Base-by-base conservation (phyloP, 2,329 filamentous ascomycete genomes). In the Lithohypha guttulata region DNA sequence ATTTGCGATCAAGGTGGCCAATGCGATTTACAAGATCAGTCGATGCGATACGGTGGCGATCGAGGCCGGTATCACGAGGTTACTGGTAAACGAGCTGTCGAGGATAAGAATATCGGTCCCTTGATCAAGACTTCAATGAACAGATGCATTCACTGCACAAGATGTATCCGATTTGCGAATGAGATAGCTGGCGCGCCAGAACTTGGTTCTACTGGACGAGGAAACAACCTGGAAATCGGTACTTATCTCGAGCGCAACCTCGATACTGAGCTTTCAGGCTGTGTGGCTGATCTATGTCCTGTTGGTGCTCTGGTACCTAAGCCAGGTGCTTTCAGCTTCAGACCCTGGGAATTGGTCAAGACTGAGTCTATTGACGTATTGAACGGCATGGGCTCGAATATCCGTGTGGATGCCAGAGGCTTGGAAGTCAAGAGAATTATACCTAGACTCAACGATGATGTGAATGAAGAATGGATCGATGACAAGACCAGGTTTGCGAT, bases 91-190 rank as follows among this genome's bases (percentile, higher is more conserved):
- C 84, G 91, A 70, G 91, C 86, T 18, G 87, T 95, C 26, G 91
- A 98, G 69, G 91, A 98, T 66, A 98, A 98, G 75, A 96, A 98
- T 64, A 95, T 98, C 56, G 91, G 91, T 23, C 91, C 91, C 39
- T 65, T 98, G 52, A 84, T 98, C 68, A 98, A 98, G 77, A 98
- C 91, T 3, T 98, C 91, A 34, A 98, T 98, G 91, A 98, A 98
- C 73, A 77, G 91, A 61, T 98, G 91, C 65, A 98, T 98, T 57
- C 91, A 98, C 71, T 98, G 91, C 73, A 98, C 91, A 48, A 79
- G 91, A 57, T 98, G 91, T 66, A 78, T 98, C 53, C 86, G 91
- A 58, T 98, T 98, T 65, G 84, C 91, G 60, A 98, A 96, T 65
- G 91, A 98, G 57, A 73, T 98, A 56, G 91, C 91, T 46, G 91